Percentiles rank a stretch among this genome's conserved stretches.
These are phyloP conservation scores for Aspergillus biplanus DNA, from an alignment of 495 filamentous ascomycete genomes.

Conservation along the genomic window DNA sequence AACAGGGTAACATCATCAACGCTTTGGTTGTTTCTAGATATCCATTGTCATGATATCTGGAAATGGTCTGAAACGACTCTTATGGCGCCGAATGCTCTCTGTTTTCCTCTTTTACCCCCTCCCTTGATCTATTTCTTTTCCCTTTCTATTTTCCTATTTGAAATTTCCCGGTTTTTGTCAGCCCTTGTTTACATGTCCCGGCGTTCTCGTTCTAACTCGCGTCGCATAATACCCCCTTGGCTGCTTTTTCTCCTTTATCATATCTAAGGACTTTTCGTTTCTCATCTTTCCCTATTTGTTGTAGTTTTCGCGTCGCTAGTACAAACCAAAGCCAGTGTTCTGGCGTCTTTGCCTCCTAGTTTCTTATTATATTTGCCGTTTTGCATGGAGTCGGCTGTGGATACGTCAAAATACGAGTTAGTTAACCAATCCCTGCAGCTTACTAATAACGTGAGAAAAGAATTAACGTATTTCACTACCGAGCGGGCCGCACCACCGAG, in stretches of 20 bases:
- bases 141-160: neutral
- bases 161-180: neutral
- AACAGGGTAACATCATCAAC: conserved; percentile 75
- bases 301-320: neutral
- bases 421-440: too few relatives aligned
- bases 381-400: too few relatives aligned
- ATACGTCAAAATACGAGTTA: too few relatives aligned
- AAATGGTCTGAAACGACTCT: neutral
- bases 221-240: conserved; percentile 46
- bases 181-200: conserved; percentile 9
- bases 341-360: too few relatives aligned
- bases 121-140: neutral
- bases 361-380: too few relatives aligned
- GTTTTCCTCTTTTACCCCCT: neutral
- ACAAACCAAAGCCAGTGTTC: too few relatives aligned
- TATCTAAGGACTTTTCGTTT: neutral
- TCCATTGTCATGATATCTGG: conserved; percentile 22
- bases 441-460: too few relatives aligned
- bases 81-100: neutral
- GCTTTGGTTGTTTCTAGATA: conserved; percentile 66
- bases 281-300: neutral
- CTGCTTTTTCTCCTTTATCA: conserved; percentile 20
- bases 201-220: conserved; percentile 27
- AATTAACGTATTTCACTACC: too few relatives aligned
- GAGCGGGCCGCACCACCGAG: too few relatives aligned